These are phyloP conservation scores for Starmerella sirachaensis DNA, from an alignment of 805 yeast genomes.

Conservation along the genomic window DNA sequence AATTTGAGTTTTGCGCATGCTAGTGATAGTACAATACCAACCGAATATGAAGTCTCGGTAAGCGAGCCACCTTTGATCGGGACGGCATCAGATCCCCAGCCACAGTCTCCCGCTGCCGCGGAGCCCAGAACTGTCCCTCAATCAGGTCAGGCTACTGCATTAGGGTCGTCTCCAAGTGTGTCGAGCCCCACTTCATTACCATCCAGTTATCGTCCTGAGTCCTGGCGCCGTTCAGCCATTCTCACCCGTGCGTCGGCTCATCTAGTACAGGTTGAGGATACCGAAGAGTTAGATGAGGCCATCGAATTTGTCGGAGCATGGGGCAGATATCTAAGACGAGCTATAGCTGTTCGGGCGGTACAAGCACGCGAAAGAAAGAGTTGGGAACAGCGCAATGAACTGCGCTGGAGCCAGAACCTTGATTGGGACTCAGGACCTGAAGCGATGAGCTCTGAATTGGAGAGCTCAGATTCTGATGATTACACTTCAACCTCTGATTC, in stretches of 20 bases:
- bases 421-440: conserved; percentile 13
- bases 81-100: too few relatives aligned
- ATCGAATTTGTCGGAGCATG: conserved; percentile 26
- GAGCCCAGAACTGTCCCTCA: too few relatives aligned
- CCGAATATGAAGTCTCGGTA: too few relatives aligned
- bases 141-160: too few relatives aligned
- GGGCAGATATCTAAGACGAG: conserved; percentile 25
- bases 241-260: conserved; percentile 7
- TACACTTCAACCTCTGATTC: too few relatives aligned
- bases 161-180: too few relatives aligned
- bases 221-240: conserved; percentile 18
- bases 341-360: conserved; percentile 27
- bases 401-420: conserved; percentile 12
- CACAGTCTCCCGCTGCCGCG: too few relatives aligned
- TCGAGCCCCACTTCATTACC: conserved; percentile 18
- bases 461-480: neutral
- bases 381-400: conserved; percentile 10
- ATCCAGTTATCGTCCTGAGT: conserved; percentile 16
- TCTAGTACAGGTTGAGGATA: neutral
- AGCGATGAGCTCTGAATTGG: neutral
- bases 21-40: too few relatives aligned
- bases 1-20: too few relatives aligned
- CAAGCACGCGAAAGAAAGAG: conserved; percentile 11
- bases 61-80: too few relatives aligned
- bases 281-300: conserved; percentile 23